These are phyloP conservation scores for Rhodocollybia butyracea DNA, from an alignment of 768 basidiomycete genomes.

Conservation along the genomic window DNA sequence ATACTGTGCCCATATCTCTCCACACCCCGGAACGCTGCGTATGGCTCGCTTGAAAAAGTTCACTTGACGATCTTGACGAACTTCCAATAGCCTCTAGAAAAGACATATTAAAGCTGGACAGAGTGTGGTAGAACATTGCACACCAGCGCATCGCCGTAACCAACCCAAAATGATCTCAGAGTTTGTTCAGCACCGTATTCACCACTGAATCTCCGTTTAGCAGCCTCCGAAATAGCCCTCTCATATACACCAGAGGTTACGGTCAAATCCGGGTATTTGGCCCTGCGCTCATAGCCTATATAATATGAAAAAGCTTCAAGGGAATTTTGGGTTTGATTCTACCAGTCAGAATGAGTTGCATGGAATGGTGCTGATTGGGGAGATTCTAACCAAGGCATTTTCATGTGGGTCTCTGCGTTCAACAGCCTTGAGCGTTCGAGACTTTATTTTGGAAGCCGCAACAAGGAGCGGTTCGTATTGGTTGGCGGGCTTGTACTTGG, in stretches of 20 bases:
- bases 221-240: conserved; percentile 72
- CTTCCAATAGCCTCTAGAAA: conserved; percentile 44
- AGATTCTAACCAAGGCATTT: conserved; percentile 47
- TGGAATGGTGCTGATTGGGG: neutral
- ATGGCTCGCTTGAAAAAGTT: conserved; percentile 52
- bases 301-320: conserved; percentile 63
- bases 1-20: conserved; percentile 77
- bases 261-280: conserved; percentile 55
- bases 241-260: conserved; percentile 64
- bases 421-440: conserved; percentile 56
- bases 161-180: conserved; percentile 67
- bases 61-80: conserved; percentile 38
- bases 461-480: conserved; percentile 79
- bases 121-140: conserved; percentile 14
- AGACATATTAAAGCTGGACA: conserved; percentile 1
- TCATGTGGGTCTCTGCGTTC: conserved; percentile 65
- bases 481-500: conserved; percentile 65
- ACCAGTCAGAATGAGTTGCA: neutral
- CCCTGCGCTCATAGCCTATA: conserved; percentile 57
- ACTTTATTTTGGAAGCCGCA: conserved; percentile 69
- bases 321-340: conserved; percentile 39
- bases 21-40: conserved; percentile 72
- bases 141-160: conserved; percentile 71
- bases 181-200: conserved; percentile 56
- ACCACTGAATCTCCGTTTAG: conserved; percentile 50